These are phyloP conservation scores for Russula griseocarnosa DNA, from an alignment of 768 basidiomycete genomes.

Conservation along the genomic window DNA sequence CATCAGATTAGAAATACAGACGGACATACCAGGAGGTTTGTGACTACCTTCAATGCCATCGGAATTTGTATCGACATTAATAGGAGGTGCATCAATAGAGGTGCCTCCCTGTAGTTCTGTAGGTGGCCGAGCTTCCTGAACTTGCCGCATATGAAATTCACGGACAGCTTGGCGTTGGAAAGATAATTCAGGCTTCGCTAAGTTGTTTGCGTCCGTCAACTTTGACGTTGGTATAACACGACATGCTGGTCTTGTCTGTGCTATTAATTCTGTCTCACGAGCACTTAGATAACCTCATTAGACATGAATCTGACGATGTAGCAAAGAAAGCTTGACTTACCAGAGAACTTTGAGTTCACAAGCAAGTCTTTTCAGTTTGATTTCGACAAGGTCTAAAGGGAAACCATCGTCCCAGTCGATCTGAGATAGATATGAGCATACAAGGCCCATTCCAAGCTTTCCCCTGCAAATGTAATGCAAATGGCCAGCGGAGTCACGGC, in stretches of 20 bases:
- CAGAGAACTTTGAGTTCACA: background rate
- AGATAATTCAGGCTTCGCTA: background rate
- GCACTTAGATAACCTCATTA: too few relatives aligned
- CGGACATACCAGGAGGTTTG: too few relatives aligned
- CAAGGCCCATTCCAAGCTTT: too few relatives aligned
- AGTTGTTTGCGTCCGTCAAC: background rate
- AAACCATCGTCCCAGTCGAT: background rate
- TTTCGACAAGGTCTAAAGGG: background rate
- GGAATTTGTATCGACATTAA: too few relatives aligned
- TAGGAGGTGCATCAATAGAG: too few relatives aligned
- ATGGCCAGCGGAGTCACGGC: too few relatives aligned
- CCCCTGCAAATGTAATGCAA: too few relatives aligned
- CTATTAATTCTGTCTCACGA: background rate
- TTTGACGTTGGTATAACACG: background rate
- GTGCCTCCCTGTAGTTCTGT: too few relatives aligned
- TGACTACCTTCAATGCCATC: too few relatives aligned
- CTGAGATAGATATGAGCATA: background rate
- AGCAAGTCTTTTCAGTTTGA: background rate
- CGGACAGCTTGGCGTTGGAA: background rate
- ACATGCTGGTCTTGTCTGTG: background rate
- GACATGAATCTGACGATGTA: background rate
- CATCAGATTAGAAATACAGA: too few relatives aligned
- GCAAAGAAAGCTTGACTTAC: background rate
- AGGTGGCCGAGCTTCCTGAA: background rate
- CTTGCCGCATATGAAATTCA: background rate